Conservation (phyloP, 2,329 filamentous ascomycete species). For the Proliferodiscus dingleyae region DNA sequence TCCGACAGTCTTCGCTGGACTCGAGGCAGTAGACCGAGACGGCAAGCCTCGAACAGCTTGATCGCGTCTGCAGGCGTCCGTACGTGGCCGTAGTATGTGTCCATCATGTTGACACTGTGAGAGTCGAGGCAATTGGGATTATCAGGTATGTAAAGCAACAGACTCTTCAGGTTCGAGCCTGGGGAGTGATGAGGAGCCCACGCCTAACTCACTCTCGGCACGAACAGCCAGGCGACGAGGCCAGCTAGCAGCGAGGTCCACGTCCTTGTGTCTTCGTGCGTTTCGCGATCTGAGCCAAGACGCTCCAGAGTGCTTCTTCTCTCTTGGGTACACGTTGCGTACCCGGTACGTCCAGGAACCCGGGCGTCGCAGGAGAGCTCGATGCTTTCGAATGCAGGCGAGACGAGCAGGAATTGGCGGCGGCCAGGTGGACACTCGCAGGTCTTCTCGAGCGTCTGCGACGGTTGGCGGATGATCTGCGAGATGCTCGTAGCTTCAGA, state of each 20-base stretch:
- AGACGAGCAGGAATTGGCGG: slow-evolving; percentile 11
- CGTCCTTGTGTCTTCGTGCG: too few species aligned
- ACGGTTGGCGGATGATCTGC: slow-evolving; percentile 22
- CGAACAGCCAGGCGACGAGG: background rate
- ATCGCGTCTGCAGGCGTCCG: slow-evolving; percentile 96
- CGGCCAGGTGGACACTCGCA: slow-evolving; percentile 6
- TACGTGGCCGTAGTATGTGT: slow-evolving; percentile 93
- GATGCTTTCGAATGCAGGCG: slow-evolving; percentile 9
- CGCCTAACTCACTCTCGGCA: background rate
- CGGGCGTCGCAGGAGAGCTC: slow-evolving; percentile 10
- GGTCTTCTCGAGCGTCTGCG: slow-evolving; percentile 19
- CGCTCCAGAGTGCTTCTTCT: background rate
- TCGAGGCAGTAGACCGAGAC: slow-evolving; percentile 80
- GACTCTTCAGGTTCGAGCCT: slow-evolving; percentile 2
- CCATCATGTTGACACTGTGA: slow-evolving; percentile 55
- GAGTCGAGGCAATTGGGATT: slow-evolving; percentile 9
- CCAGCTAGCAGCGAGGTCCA: too few species aligned
- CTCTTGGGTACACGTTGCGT: slow-evolving; percentile 9
- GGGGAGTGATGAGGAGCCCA: background rate
- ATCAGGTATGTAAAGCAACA: too few species aligned
- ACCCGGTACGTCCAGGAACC: slow-evolving; percentile 10
- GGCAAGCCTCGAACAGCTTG: slow-evolving; percentile 96
- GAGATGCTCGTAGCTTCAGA: slow-evolving; percentile 22
- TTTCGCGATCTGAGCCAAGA: background rate
- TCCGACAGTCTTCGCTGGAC: slow-evolving; percentile 95